Evolutionary conservation across 371 early-diverging fungal genomes (phyloP).

Genomic region (Syncephalastrum sp.): DNA sequence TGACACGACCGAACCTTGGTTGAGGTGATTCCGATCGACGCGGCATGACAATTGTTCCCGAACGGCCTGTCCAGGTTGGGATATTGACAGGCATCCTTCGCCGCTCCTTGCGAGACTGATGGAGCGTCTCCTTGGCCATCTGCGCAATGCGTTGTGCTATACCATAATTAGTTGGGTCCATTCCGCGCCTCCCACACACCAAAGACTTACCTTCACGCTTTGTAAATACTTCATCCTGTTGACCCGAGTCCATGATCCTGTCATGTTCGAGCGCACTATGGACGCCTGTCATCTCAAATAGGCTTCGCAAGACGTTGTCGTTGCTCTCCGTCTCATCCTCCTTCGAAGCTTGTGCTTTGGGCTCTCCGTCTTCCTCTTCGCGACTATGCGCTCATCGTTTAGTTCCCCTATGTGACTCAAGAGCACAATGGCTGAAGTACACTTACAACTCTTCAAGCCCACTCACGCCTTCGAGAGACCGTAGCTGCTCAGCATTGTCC

Average conservation of each 20-base stretch:
- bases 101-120: constrained; percentile 10
- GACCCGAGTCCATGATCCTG: constrained; percentile 70
- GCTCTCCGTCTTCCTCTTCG: constrained; percentile 26
- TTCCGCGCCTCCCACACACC: constrained; percentile 41
- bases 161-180: too few species aligned
- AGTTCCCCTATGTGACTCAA: constrained; percentile 17
- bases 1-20: constrained; percentile 46
- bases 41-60: constrained; percentile 27
- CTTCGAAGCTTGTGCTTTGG: constrained; percentile 12
- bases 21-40: constrained; percentile 27
- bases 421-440: not conserved
- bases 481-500: constrained; percentile 38
- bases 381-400: constrained; percentile 9
- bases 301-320: constrained; percentile 62
- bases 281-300: constrained; percentile 82
- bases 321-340: constrained; percentile 28
- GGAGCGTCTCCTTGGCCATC: too few species aligned
- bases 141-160: too few species aligned
- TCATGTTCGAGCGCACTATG: constrained; percentile 90
- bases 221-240: constrained; percentile 64
- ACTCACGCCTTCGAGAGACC: constrained; percentile 47
- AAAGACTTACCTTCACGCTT: constrained; percentile 68
- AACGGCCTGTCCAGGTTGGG: constrained; percentile 73
- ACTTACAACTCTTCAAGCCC: constrained; percentile 61
- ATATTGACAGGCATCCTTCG: constrained; percentile 44